Conservation (phyloP, 1,284 basidiomycete species). For the Fomitopsis palustris region DNA sequence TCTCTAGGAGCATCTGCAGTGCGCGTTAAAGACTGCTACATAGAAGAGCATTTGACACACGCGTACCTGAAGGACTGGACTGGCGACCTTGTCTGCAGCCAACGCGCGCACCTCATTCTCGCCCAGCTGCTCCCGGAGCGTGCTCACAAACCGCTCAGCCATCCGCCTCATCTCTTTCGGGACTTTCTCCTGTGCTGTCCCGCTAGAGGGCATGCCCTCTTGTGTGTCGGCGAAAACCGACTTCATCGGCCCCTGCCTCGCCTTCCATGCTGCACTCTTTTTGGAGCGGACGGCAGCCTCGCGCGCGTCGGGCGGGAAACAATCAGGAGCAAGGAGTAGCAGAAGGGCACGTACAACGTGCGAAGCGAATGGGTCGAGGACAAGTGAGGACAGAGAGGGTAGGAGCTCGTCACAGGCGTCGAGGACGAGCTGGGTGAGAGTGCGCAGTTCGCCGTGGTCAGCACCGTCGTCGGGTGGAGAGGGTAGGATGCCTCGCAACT, state of each 20-base stretch:
- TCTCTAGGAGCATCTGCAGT: slow-evolving; percentile 71
- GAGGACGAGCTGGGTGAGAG: slow-evolving; percentile 65
- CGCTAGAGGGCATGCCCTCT: slow-evolving; percentile 34
- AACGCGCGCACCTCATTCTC: slow-evolving; percentile 80
- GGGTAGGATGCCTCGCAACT: slow-evolving; percentile 67
- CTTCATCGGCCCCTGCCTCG: slow-evolving; percentile 69
- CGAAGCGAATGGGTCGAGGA: slow-evolving; percentile 84
- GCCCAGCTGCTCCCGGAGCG: slow-evolving; percentile 50
- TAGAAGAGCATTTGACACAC: neutral
- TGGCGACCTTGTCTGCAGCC: slow-evolving; percentile 79
- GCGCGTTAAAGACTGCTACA: neutral
- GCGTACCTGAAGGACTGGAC: slow-evolving; percentile 74
- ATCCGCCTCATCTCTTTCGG: slow-evolving; percentile 51
- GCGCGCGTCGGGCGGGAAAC: slow-evolving; percentile 35
- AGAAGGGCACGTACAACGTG: slow-evolving; percentile 83
- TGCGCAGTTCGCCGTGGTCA: slow-evolving; percentile 67
- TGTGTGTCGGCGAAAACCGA: slow-evolving; percentile 59
- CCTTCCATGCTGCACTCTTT: slow-evolving; percentile 74
- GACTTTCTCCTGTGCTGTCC: slow-evolving; percentile 24
- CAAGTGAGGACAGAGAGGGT: slow-evolving; percentile 56
- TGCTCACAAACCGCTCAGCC: slow-evolving; percentile 51
- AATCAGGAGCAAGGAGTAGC: slow-evolving; percentile 63
- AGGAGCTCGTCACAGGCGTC: slow-evolving; percentile 73
- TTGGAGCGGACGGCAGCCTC: slow-evolving; percentile 57
- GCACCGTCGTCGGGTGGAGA: slow-evolving; percentile 38